Evolutionary conservation across 192 early-diverging fungal species (phyloP).

Genomic region (Gigaspora rosea): DNA sequence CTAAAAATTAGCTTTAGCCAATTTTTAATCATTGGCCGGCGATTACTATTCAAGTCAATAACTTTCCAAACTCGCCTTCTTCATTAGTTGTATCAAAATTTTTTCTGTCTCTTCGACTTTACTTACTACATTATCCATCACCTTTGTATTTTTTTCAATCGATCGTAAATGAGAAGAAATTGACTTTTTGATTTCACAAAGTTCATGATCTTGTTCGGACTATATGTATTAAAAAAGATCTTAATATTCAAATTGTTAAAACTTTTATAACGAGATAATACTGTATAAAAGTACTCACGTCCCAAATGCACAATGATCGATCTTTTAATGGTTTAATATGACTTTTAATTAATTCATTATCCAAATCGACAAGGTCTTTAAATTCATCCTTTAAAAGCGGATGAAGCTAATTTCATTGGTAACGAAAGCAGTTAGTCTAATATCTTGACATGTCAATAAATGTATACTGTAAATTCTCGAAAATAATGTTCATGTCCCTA

Average conservation of each 20-base stretch:
- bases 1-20: too few relatives aligned
- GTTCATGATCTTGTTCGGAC: not conserved
- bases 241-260: not conserved
- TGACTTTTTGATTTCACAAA: constrained; percentile 5
- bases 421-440: not conserved
- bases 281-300: not conserved
- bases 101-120: not conserved
- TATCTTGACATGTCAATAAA: not conserved
- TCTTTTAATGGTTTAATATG: not conserved
- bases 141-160: not conserved
- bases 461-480: too few relatives aligned
- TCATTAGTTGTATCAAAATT: constrained; percentile 3
- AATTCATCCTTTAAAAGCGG: not conserved
- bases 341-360: constrained; percentile 3
- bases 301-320: not conserved
- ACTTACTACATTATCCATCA: constrained; percentile 5
- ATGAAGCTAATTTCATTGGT: not conserved
- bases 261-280: not conserved
- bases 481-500: too few relatives aligned
- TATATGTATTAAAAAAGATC: not conserved
- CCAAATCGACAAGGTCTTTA: not conserved
- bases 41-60: not conserved
- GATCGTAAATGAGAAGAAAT: not conserved
- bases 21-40: too few relatives aligned
- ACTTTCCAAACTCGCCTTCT: not conserved